phyloP scores from a whole-genome alignment of 805 yeast genomes.

The Kodamaea kaohsiungensis region DNA sequence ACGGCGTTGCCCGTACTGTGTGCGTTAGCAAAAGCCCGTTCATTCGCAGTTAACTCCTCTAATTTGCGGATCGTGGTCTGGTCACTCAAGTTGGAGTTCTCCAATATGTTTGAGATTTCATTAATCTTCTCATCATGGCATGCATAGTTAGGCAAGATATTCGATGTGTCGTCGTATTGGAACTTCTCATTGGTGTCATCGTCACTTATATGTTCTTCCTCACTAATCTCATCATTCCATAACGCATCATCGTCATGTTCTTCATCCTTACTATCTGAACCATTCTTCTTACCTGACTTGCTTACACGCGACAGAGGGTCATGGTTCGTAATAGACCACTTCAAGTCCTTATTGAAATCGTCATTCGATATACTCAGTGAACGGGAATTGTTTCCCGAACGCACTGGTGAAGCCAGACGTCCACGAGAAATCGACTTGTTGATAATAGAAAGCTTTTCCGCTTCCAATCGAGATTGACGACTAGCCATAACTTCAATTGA shows the following conservation, averaged over 20 bases:
- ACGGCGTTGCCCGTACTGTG: slow-evolving; percentile 40
- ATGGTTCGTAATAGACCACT: slow-evolving; percentile 68
- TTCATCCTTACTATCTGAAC: slow-evolving; percentile 9
- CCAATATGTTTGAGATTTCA: slow-evolving; percentile 37
- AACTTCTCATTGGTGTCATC: slow-evolving; percentile 58
- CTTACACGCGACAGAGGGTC: slow-evolving; percentile 66
- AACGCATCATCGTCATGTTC: slow-evolving; percentile 14
- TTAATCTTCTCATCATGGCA: slow-evolving; percentile 42
- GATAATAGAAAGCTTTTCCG: slow-evolving; percentile 42
- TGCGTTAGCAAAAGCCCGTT: slow-evolving; percentile 61
- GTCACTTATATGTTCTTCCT: slow-evolving; percentile 62
- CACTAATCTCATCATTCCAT: slow-evolving; percentile 45
- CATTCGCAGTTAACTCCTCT: slow-evolving; percentile 58
- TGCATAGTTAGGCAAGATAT: slow-evolving; percentile 58
- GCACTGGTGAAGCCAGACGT: slow-evolving; percentile 37
- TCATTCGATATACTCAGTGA: slow-evolving; percentile 39
- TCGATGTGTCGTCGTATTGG: slow-evolving; percentile 61
- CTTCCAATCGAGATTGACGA: slow-evolving; percentile 41
- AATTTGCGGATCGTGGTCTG: slow-evolving; percentile 50
- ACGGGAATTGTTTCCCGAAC: slow-evolving; percentile 28
- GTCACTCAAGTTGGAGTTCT: slow-evolving; percentile 43
- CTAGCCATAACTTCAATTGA: slow-evolving; percentile 25
- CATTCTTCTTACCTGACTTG: slow-evolving; percentile 8
- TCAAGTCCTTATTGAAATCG: slow-evolving; percentile 43
- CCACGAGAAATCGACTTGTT: slow-evolving; percentile 42